Evolutionary conservation across 371 early-diverging fungal species (phyloP), one percentile per base, ranked within the genome.

Genomic region (Syncephalastrum sp.): DNA sequence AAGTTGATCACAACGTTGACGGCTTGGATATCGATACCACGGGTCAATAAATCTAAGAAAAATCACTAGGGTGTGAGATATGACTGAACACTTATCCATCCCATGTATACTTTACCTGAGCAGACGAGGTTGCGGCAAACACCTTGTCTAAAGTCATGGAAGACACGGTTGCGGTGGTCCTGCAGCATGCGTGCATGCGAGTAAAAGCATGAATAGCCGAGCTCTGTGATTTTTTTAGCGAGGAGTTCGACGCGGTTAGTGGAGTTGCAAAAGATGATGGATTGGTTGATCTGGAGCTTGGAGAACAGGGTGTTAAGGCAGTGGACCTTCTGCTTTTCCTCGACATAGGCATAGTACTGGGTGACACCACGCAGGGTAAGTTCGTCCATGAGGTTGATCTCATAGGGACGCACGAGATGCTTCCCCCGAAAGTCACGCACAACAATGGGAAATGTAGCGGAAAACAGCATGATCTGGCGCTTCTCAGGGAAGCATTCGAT

Each of bases 1-100:
- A 97, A 99, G 86, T 99, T 99, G 82, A 99, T 99, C 47, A 99
- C 99, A 10, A 99, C 95, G 78, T 99, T 99, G 49, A 99, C 97
- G 23, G 94, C 95, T 75, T 97, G 97, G 67, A 99, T 98, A 80
- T 99, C 99, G 64, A 99, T 99, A 79, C 99, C 99, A 64, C 99
- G 89, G 3, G 99, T 96, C 58, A 98, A 77, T 55, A 99, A 78
- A 81, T 99, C 99, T 66, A 57, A 44, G 44, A 57, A 70, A 33
- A 52, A 33, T 10, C 10, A 10, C 4, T 27, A 10, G 38, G 38
- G 38, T 10, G 38, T 33, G 12, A 33, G 38, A 27, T 33, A 33
- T 10, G 5, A 33, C 10, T 33, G 38, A 8, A 10, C 38, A 10
- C 38, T 10, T 33, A 27, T 33, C 6, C 38, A 33, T 6, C 10